phyloP scores from a whole-genome alignment of 208 protist species.

The Trypanosoma congolense region DNA sequence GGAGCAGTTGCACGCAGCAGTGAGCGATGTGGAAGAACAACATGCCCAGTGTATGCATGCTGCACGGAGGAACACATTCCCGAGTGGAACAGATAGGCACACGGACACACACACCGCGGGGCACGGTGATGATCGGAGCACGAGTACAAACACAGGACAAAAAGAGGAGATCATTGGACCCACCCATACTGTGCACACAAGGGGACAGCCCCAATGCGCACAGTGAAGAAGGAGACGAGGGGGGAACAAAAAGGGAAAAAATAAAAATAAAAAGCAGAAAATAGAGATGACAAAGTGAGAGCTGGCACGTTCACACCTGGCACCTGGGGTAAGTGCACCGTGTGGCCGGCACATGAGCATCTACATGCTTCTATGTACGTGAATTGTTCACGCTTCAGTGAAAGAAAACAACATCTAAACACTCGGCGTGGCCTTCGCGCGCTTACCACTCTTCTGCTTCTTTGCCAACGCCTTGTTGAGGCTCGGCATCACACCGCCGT shows the following conservation, averaged over 20 bases:
- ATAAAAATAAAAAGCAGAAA: slow-evolving; percentile 18
- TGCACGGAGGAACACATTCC: too few species aligned
- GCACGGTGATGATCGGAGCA: too few species aligned
- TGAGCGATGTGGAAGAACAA: too few species aligned
- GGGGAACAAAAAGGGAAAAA: slow-evolving; percentile 1
- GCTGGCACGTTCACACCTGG: background rate
- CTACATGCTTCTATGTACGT: slow-evolving; percentile 4
- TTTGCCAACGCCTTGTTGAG: slow-evolving; percentile 73
- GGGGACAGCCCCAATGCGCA: too few species aligned
- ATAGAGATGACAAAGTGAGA: slow-evolving; percentile 9
- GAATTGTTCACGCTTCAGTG: background rate
- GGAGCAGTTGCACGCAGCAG: too few species aligned
- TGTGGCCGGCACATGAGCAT: background rate
- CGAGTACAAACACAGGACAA: too few species aligned
- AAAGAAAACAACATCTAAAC: slow-evolving; percentile 21
- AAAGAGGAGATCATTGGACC: too few species aligned
- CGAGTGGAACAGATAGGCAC: too few species aligned
- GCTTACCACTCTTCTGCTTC: slow-evolving; percentile 75
- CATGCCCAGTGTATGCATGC: too few species aligned
- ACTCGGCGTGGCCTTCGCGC: slow-evolving; percentile 45
- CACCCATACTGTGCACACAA: too few species aligned
- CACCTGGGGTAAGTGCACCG: background rate
- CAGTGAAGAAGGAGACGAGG: background rate
- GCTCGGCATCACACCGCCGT: slow-evolving; percentile 77
- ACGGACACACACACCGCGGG: too few species aligned